Base-by-base conservation (phyloP, 352 stramenopile genomes). In the Pythium dissotocum region DNA sequence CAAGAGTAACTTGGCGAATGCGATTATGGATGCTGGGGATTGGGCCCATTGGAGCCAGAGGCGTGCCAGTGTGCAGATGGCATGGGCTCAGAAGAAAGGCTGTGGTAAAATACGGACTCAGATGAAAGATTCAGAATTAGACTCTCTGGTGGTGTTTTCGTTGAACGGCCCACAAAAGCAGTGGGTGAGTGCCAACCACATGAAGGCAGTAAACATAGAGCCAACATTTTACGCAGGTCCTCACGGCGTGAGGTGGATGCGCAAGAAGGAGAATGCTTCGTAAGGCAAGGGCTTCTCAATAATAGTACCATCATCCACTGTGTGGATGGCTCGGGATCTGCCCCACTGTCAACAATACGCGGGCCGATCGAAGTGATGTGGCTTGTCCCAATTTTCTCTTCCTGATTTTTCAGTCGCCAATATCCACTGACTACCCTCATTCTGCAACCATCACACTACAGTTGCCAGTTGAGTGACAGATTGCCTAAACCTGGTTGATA, bases 21-120 rank as follows among this genome's bases (percentile, higher is more conserved):
- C 42, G 42, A 49, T 49, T 49, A 49, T 49, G 42, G 28, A 49
- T 16, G 42, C 14, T 26, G 4, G 0, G 42, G 8, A 26, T 13
- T 8, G 0, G 4, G 42, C 16, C 16, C 42, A 49, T 21, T 49
- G 42, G 42, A 49, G 42, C 42, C 42, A 49, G 42, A 49, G 42
- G 42, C 42, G 42, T 49, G 42, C 42, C 42, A 61, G 14, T 36
- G 36, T 9, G 21, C 18, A 38, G 56, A 46, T 46, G 40, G 10
- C 32, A n/a, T 3, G 35, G 60, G 60, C 55, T 66, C 60, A 66
- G 60, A 42, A 49, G 12, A n/a, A 51, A 32, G 18, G 30, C 12
- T 6, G n/a, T 30, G 18, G 24, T 32, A 38, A 54, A 63, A 46
- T 44, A 63, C 51, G n/a, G 35, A 28, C n/a, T 24, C 18, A 61